Evolutionary conservation across 805 yeast species (phyloP).

Genomic region (Limtongia smithiae): DNA sequence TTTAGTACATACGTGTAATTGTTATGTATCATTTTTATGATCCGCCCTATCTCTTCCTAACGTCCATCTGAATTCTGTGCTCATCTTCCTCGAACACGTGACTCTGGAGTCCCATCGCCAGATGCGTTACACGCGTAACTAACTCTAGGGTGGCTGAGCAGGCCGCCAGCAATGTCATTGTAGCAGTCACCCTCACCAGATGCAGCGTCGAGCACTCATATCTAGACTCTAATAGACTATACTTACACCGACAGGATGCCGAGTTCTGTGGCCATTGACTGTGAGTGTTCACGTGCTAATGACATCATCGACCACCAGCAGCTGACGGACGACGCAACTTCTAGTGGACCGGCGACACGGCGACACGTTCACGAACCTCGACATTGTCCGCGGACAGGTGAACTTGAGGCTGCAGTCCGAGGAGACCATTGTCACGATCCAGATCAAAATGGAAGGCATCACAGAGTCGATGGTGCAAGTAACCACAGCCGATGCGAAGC

Average conservation of each 20-base stretch:
- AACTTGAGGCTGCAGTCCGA: constrained; percentile 29
- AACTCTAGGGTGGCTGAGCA: no score
- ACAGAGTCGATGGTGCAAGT: constrained; percentile 31
- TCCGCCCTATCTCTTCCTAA: not conserved
- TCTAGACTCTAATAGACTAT: no score
- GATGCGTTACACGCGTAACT: no score
- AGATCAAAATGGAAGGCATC: constrained; percentile 36
- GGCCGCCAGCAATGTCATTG: no score
- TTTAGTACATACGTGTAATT: constrained; percentile 1
- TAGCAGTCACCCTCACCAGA: no score
- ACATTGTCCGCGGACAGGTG: constrained; percentile 33
- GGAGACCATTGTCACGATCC: constrained; percentile 32
- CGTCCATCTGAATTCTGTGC: no score
- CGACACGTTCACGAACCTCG: constrained; percentile 31
- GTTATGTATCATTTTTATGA: not conserved
- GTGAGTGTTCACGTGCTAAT: constrained; percentile 2
- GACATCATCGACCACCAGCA: not conserved
- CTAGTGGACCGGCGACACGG: constrained; percentile 22
- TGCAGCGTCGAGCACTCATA: no score
- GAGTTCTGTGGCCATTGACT: constrained; percentile 10
- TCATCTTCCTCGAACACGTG: no score
- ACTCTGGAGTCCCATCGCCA: no score
- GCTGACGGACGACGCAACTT: not conserved
- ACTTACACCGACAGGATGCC: constrained; percentile 18
- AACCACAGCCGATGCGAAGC: constrained; percentile 19